These are phyloP conservation scores for Zelopaecilomyces penicillatus DNA, from an alignment of 2,329 filamentous ascomycete species.

Conservation along the genomic window DNA sequence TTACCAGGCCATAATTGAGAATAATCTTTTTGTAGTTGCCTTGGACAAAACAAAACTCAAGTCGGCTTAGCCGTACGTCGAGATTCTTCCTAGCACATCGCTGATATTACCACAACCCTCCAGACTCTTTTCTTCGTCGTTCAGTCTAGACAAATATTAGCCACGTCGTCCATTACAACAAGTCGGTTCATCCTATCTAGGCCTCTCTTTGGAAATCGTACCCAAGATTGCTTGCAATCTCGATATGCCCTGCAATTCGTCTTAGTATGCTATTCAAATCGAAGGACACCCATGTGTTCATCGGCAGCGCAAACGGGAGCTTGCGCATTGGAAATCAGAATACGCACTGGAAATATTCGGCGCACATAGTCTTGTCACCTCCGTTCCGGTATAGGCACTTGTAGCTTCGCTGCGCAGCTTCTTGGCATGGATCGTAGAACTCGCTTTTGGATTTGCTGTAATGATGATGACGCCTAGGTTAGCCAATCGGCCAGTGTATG, in stretches of 20 bases:
- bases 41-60: neutral
- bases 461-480: neutral
- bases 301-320: neutral
- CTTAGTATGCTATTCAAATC: constrained; percentile 11
- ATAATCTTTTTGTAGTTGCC: neutral
- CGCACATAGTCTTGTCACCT: constrained; percentile 81
- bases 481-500: too few species aligned
- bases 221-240: constrained; percentile 93
- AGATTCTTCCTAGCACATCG: neutral
- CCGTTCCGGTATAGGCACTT: constrained; percentile 82
- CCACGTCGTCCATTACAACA: too few species aligned
- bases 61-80: neutral
- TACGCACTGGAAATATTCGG: constrained; percentile 88
- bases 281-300: neutral
- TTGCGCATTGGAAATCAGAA: neutral
- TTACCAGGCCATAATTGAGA: too few species aligned
- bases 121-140: constrained; percentile 14
- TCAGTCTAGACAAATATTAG: constrained; percentile 11
- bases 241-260: constrained; percentile 65
- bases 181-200: neutral
- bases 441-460: constrained; percentile 77
- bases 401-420: constrained; percentile 77
- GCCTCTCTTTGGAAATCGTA: constrained; percentile 30
- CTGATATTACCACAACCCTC: constrained; percentile 10
- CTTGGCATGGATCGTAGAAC: constrained; percentile 92